Evolutionary conservation across 768 basidiomycete genomes (phyloP), one percentile per base, ranked within the genome.

Genomic region (Xerocomus potaroensis): DNA sequence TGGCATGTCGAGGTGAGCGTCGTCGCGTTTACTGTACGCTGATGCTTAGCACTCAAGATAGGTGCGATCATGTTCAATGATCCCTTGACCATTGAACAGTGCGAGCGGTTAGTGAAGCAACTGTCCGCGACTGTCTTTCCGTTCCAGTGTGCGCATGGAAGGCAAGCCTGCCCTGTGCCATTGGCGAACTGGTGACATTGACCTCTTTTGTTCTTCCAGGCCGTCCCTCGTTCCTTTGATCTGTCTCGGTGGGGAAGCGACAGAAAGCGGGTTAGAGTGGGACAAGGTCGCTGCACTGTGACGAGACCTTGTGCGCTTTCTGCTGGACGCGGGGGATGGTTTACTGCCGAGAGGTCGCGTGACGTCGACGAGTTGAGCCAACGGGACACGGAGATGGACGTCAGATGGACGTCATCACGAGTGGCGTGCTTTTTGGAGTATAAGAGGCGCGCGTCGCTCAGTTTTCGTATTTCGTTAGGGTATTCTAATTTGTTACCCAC

Each of bases 11-110:
- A 71, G 94, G 95, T 85, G 61, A 54, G 76, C 63, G 43, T 26
- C 39, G 32, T 24, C 16, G n/a, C 19, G n/a, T 32, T 45, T 10
- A n/a, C 5, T 29, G 26, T 31, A 12, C 15, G 26, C 30, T n/a
- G 21, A 36, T 22, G 29, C 39, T 56, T 10, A 59, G 29, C 18
- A 39, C 36, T 41, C 41, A n/a, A n/a, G 18, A 29, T 62, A 96
- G 93, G 94, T 43, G 94, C 95, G 3, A 89, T 96, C 65, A 96
- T 97, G 92, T 96, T 96, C 73, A 94, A 94, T 55, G 94, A 98
- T 62, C 48, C 72, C 0, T 72, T 99, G 40, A 79, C 72, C 12
- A 44, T 69, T 7, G 72, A 73, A 29, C 91, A 96, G 60, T 90
- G 91, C 63, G 63, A 76, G 54, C 69, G 73, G 38, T 76, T 99